Base-by-base conservation (phyloP, 768 basidiomycete species). In the Leccinum arenicola region DNA sequence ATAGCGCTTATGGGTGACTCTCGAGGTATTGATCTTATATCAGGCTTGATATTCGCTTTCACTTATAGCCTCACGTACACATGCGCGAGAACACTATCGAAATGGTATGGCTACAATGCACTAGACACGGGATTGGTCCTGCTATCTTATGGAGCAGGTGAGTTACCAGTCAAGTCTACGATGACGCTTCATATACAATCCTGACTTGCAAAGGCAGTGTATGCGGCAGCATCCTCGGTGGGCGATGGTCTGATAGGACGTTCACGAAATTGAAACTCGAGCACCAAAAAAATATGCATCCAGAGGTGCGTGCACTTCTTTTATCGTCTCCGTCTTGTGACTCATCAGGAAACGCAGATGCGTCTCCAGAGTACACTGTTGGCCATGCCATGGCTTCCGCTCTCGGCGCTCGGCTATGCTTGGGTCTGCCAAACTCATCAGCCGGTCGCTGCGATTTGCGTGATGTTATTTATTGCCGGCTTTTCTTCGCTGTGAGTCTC, bases 101-200 rank as follows among this genome's bases (percentile, higher is more conserved):
- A 72, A 11, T 70, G 75, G 17, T 96, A 95, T 64, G 71, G 79
- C 40, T 93, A 88, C 69, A 75, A 82, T 60, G 78, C 93, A 0
- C 74, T 96, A 6, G 75, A 82, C 56, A 88, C 89, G 23, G 94
- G 94, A 6, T 74, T 94, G 10, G 84, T 93, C 12, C 79, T 94
- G 2, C 81, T 97, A 2, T 72, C 86, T 0, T 90, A 81, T 68
- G 93, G 93, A 27, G 61, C 81, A n/a, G 89, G 89, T 84, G 54
- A 45, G 79, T 64, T 45, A 6, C 23, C 52, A 14, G 6, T 35
- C 25, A 35, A 50, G 11, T 43, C 49, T n/a, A 36, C 1, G 31
- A 36, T 6, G 36, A 21, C 19, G 19, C 6, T 45, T 14, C 29
- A 45, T 36, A 61, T n/a, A 23, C 38, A 33, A 17, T 12, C 9